phyloP scores from a whole-genome alignment of 305 asterid genomes.

The Salvia sclarea region DNA sequence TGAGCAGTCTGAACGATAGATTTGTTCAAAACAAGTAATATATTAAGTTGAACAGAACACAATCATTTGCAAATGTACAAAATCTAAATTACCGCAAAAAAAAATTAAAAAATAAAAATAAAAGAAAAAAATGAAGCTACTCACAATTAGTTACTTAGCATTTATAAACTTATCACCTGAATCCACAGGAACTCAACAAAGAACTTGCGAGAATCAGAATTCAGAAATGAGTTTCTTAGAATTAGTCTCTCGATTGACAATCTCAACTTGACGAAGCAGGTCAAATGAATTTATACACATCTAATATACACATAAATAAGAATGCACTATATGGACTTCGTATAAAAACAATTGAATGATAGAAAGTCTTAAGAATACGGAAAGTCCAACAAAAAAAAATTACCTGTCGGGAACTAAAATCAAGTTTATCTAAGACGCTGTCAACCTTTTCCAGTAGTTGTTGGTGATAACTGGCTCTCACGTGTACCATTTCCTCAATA shows the following conservation, averaged over 20 bases:
- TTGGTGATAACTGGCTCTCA: conserved; percentile 68
- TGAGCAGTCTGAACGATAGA: conserved; percentile 51
- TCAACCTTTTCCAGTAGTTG: conserved; percentile 75
- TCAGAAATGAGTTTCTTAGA: too few relatives aligned
- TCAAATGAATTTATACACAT: conserved; percentile 14
- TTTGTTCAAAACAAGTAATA: conserved; percentile 30
- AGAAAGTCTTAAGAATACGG: conserved; percentile 15
- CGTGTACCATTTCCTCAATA: conserved; percentile 55
- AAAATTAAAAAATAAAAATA: conserved; percentile 1
- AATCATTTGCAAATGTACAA: conserved; percentile 1
- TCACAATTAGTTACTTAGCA: background rate
- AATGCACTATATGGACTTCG: conserved; percentile 21
- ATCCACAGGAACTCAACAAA: conserved; percentile 23
- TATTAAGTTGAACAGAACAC: conserved; percentile 15
- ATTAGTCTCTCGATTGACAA: conserved; percentile 25
- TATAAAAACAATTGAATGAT: conserved; percentile 14
- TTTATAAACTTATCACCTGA: conserved; percentile 29
- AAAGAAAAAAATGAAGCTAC: conserved; percentile 4
- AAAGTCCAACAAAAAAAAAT: conserved; percentile 15
- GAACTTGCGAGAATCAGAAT: conserved; percentile 25
- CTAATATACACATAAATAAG: conserved; percentile 15
- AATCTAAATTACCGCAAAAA: conserved; percentile 11
- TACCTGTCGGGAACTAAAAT: conserved; percentile 73
- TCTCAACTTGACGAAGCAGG: conserved; percentile 28
- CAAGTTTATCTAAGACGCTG: conserved; percentile 52